Conservation (phyloP, 805 yeast species). For the Wickerhamia fluorescens region DNA sequence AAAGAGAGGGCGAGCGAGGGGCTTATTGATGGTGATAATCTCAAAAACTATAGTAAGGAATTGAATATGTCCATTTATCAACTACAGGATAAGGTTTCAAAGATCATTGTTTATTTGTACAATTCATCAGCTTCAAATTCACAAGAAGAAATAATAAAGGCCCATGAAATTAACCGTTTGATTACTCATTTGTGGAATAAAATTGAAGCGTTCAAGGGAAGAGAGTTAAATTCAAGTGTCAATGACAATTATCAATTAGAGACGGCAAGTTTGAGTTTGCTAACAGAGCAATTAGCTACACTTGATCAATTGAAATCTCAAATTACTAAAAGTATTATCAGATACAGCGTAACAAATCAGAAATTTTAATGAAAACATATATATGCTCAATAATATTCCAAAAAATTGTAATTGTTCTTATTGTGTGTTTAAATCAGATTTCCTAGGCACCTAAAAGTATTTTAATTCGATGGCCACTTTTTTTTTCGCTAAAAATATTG, state of each 20-base stretch:
- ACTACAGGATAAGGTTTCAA: constrained; percentile 15
- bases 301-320: constrained; percentile 15
- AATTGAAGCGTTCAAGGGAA: constrained; percentile 10
- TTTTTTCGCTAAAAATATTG: too few relatives aligned
- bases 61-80: constrained; percentile 13
- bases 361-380: too few relatives aligned
- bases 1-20: constrained; percentile 5
- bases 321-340: constrained; percentile 9
- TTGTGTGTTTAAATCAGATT: too few relatives aligned
- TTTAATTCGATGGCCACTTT: too few relatives aligned
- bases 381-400: too few relatives aligned
- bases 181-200: constrained; percentile 20
- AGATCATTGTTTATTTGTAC: constrained; percentile 15
- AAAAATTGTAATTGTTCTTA: too few relatives aligned
- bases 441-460: too few relatives aligned
- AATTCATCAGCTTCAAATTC: neutral
- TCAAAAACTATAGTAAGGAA: constrained; percentile 3
- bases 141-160: constrained; percentile 5
- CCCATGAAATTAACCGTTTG: constrained; percentile 14
- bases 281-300: constrained; percentile 23
- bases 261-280: constrained; percentile 21
- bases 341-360: too few relatives aligned
- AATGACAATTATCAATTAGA: constrained; percentile 10
- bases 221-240: constrained; percentile 3
- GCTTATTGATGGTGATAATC: neutral